Base-by-base conservation (phyloP, 2,329 filamentous ascomycete species). In the Acephala macrosclerotiorum region DNA sequence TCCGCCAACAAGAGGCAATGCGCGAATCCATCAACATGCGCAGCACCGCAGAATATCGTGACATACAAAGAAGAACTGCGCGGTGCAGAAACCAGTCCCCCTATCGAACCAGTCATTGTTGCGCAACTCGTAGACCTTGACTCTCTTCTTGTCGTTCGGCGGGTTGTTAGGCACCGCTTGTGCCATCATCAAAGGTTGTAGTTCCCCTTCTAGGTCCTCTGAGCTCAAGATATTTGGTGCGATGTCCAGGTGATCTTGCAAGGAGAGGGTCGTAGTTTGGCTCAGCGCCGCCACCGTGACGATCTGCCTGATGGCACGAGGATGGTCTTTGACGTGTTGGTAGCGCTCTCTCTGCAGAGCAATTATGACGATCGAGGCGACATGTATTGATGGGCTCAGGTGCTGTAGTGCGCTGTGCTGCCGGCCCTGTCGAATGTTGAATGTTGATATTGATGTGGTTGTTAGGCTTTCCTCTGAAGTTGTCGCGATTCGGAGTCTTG, bases 31-130 rank as follows among this genome's bases (percentile, higher is more conserved):
- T 49, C 33, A 53, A 26, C 51, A 49, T 55, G 57, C 64, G 57
- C 59, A 49, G 59, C 60, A 45, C n/a, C 57, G 53, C 22, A 62
- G 55, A 22, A 29, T 25, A 35, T 40, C 51, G 26, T 18, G 35
- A 71, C 75, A 53, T 74, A 77, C 75, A 57, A 72, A 69, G 29
- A 71, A 61, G 57, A 73, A 76, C 5, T 67, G 63, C 57, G 94
- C 94, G 66, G 89, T 92, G 79, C 96, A 98, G 80, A 97, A 97
- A 69, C 96, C 96, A 57, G 96, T 99, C 70, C 96, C 96, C 76
- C 95, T 87, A 81, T 99, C 96, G 78, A 95, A 97, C 96, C 96
- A 99, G 88, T 98, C 96, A 85, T 97, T 97, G 82, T 97, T 94
- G 79, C 93, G 93, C 75, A 99, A 87, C 84, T 98, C 96, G 80